Evolutionary conservation across 345 rosid species (phyloP), one percentile per base, ranked within the genome.

Genomic region (Lumnitzera littorea): DNA sequence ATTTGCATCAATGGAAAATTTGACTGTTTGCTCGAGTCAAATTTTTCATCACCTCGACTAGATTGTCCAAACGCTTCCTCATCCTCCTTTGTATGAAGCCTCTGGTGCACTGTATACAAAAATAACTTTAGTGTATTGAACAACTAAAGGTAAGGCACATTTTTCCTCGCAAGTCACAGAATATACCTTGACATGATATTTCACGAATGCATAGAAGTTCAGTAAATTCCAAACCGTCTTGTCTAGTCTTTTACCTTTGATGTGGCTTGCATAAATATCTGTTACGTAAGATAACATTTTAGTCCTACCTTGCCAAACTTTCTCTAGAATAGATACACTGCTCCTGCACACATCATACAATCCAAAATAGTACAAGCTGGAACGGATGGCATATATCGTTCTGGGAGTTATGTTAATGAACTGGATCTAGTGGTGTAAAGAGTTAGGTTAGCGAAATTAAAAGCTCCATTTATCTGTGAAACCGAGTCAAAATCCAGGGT

Each of bases 21-120:
- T 48, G 23, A 17, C 12, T 24, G 27, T 16, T 48, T 46, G 46
- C 13, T 36, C 53, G 15, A 43, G 61, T 57, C 60, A 50, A 53
- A 68, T 51, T 36, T 61, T 29, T 62, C 25, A 51, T 52, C 71
- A 92, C 98, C 96, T 92, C 70, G 71, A 85, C 91, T 68, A 89
- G 85, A 70, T 70, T 70, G 16, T 84, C 82, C 81, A 84, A 53
- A 57, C 87, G 79, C 72, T 66, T 87, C 74, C 83, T 87, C 88
- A 89, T 85, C 74, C 84, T 77, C 70, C 96, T 82, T 66, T 89
- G 96, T 67, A 85, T 77, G 74, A 81, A 84, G n/a, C 94, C 96
- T 79, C 78, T 85, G 49, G 88, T 84, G 75, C 96, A 84, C 96
- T 89, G 56, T 67, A 31, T 54, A 12, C 15, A 62, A 54, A 65